Evolutionary conservation across 2,329 filamentous ascomycete genomes (phyloP).

Genomic region (Scorias spongiosa): DNA sequence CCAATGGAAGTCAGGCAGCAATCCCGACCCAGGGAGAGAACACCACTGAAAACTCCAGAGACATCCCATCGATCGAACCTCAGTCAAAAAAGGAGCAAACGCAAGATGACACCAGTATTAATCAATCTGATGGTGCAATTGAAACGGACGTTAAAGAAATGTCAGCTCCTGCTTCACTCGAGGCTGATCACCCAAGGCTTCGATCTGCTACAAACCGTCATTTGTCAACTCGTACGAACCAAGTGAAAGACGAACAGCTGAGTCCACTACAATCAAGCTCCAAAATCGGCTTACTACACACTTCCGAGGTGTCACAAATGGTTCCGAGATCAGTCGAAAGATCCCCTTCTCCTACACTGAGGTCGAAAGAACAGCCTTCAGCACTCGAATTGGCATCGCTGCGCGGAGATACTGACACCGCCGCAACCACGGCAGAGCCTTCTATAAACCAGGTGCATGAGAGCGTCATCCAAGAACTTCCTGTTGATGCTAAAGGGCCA

Average conservation of each 20-base stretch:
- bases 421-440: background rate
- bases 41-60: background rate
- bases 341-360: background rate
- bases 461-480: background rate
- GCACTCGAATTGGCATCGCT: background rate
- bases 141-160: no score
- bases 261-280: background rate
- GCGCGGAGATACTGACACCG: background rate
- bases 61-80: no score
- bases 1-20: no score
- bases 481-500: background rate
- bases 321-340: constrained; percentile 4
- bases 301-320: constrained; percentile 13
- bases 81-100: no score
- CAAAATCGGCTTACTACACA: constrained; percentile 8
- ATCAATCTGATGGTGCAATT: no score
- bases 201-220: no score
- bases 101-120: no score
- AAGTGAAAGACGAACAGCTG: no score
- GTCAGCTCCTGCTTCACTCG: no score
- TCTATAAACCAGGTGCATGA: background rate
- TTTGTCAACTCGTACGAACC: no score
- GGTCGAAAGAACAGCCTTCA: background rate
- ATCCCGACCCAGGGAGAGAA: background rate
- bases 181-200: no score